Evolutionary conservation across 1,284 basidiomycete species (phyloP).

Genomic region (Trametes polyzona): DNA sequence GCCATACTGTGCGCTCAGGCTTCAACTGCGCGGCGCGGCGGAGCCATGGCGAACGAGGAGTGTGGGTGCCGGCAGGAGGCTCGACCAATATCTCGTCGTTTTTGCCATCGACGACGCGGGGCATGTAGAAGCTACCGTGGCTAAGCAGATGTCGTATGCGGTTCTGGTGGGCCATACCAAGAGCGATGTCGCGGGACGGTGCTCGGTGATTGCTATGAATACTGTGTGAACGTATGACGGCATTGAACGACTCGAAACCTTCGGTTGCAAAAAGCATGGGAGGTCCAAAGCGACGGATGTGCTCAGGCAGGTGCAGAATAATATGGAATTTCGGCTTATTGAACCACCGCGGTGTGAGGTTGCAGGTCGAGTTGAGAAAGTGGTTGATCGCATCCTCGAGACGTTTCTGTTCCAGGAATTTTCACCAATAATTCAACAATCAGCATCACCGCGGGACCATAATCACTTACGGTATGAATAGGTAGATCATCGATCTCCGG

Average conservation of each 20-base stretch:
- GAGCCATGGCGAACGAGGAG: neutral
- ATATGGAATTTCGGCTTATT: constrained; percentile 39
- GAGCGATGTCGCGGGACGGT: constrained; percentile 47
- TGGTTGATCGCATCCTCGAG: constrained; percentile 47
- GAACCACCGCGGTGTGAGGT: constrained; percentile 26
- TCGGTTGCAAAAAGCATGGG: constrained; percentile 41
- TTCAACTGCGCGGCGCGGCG: neutral
- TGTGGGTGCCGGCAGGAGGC: constrained; percentile 19
- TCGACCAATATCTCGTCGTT: constrained; percentile 36
- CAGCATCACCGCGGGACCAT: neutral
- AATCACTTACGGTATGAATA: constrained; percentile 28
- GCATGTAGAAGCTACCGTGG: constrained; percentile 21
- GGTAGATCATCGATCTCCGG: constrained; percentile 31
- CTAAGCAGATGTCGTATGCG: constrained; percentile 43
- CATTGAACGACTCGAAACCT: constrained; percentile 51
- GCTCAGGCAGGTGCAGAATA: constrained; percentile 28
- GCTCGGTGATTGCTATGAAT: constrained; percentile 48
- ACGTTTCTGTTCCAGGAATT: constrained; percentile 35
- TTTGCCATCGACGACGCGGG: neutral
- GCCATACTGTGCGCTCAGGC: neutral
- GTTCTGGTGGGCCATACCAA: constrained; percentile 38
- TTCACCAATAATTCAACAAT: no score
- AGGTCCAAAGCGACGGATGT: constrained; percentile 34
- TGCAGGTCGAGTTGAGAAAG: constrained; percentile 29
- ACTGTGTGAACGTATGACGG: constrained; percentile 44